Percentiles rank a stretch among this genome's conserved stretches.
These are phyloP conservation scores for Litsea cubeba DNA, from an alignment of 164 flowering plant species.

Conservation along the genomic window DNA sequence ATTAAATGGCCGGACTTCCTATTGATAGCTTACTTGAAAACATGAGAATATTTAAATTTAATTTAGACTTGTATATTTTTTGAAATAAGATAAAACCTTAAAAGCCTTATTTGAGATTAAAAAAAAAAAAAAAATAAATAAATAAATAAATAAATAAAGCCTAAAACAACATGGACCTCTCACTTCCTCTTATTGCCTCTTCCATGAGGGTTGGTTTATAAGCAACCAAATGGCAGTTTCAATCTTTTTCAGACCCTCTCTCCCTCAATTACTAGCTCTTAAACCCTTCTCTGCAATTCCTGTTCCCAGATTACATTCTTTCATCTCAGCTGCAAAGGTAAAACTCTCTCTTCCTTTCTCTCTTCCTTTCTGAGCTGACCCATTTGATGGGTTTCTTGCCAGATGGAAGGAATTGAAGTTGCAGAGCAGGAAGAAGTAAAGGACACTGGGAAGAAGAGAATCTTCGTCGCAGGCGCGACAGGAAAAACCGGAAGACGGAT, in stretches of 20 bases:
- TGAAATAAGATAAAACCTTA: too few relatives aligned
- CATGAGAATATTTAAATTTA: too few relatives aligned
- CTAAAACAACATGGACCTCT: not conserved
- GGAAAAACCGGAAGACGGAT: constrained; percentile 89
- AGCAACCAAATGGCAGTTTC: constrained; percentile 2
- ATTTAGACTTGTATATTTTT: too few relatives aligned
- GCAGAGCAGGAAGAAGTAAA: constrained; percentile 26
- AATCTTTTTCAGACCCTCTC: constrained; percentile 3
- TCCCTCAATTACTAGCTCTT: constrained; percentile 1
- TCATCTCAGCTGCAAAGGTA: constrained; percentile 3
- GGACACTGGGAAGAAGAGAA: constrained; percentile 27
- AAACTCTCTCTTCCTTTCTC: not conserved
- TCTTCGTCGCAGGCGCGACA: constrained; percentile 94
- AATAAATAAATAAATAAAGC: too few relatives aligned
- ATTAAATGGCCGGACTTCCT: too few relatives aligned
- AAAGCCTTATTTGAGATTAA: too few relatives aligned
- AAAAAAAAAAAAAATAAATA: too few relatives aligned
- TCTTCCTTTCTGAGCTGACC: constrained; percentile 2
- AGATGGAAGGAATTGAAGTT: constrained; percentile 64
- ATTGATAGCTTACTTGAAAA: too few relatives aligned
- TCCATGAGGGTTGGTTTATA: not conserved
- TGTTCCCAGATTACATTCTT: constrained; percentile 7
- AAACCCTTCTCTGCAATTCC: constrained; percentile 14
- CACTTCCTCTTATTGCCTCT: not conserved
- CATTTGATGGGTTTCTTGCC: constrained; percentile 1